These are phyloP conservation scores for Fusarium sp. DNA, from an alignment of 2,329 filamentous ascomycete species.

Conservation along the genomic window DNA sequence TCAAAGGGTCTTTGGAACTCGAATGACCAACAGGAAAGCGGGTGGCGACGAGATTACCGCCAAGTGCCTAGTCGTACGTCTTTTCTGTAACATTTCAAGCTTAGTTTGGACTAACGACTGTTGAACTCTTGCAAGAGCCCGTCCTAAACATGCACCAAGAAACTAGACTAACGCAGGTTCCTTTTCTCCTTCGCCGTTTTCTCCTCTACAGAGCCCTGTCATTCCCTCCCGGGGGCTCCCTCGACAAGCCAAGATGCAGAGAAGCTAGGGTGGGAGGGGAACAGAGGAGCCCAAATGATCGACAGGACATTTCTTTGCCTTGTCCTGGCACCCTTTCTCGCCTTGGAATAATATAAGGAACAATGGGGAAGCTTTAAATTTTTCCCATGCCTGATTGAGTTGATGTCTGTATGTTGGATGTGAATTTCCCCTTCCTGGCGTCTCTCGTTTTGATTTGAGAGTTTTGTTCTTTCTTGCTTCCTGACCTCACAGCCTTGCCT, in stretches of 20 bases:
- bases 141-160: not conserved
- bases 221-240: not conserved
- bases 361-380: not conserved
- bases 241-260: not conserved
- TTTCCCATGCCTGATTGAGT: not conserved
- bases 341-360: constrained; percentile 32
- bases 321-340: not conserved
- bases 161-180: constrained; percentile 28
- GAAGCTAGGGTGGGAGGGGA: not conserved
- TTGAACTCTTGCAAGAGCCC: not conserved
- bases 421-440: constrained; percentile 2
- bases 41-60: constrained; percentile 12
- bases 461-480: not conserved
- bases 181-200: not conserved
- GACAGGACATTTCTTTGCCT: constrained; percentile 15
- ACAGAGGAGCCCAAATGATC: constrained; percentile 17
- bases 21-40: constrained; percentile 2
- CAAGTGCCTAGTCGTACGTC: constrained; percentile 4
- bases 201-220: not conserved
- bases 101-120: not conserved
- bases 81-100: not conserved
- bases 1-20: not conserved
- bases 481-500: not conserved
- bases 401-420: not conserved
- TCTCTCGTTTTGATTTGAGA: constrained; percentile 20